Base-by-base conservation (phyloP, 345 rosid species). In the Bruguiera sexangula region DNA sequence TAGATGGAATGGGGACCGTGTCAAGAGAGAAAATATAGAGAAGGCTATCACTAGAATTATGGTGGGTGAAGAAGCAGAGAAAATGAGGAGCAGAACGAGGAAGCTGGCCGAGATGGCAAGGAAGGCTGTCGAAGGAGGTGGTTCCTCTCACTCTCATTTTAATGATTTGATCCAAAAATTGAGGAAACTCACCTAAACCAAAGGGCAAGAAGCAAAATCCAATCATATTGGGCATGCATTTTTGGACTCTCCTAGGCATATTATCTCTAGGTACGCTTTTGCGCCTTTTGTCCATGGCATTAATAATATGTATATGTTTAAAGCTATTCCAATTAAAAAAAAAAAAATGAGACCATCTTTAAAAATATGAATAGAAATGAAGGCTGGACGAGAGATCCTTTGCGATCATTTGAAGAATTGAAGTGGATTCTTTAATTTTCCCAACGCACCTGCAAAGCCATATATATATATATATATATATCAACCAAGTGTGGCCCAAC, bases 61-160 rank as follows among this genome's bases (percentile, higher is more conserved):
- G 83, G 61, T 18, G 15, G 85, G 86, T 1, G 78, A 73, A 0
- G 52, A 64, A 50, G 79, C 78, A 1, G 79, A 63, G 6, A 76
- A 74, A 21, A 75, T 66, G 56, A 72, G 83, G 31, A 75, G 27
- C 58, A 81, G 73, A 63, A 83, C 80, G 13, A 65, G 50, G 48
- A 53, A 9, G 18, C 48, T 85, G 1, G 71, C 60, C 0, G 71
- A 37, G 24, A 58, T 39, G 73, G 86, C 82, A 1, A 77, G 69
- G 68, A 68, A 27, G 22, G 85, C 83, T 39, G 59, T 75, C 8
- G 76, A 77, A 46, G 70, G 70, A 15, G 86, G 79, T 6, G 85
- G 86, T 4, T 79, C 86, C 4, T 85, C 84, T 2, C 10, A 21
- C 68, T 32, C 68, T 31, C 73, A 77, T 64, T 19, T 77, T 65